Conservation (phyloP, 2,329 filamentous ascomycete species). For the Epicoccum sorghinum region DNA sequence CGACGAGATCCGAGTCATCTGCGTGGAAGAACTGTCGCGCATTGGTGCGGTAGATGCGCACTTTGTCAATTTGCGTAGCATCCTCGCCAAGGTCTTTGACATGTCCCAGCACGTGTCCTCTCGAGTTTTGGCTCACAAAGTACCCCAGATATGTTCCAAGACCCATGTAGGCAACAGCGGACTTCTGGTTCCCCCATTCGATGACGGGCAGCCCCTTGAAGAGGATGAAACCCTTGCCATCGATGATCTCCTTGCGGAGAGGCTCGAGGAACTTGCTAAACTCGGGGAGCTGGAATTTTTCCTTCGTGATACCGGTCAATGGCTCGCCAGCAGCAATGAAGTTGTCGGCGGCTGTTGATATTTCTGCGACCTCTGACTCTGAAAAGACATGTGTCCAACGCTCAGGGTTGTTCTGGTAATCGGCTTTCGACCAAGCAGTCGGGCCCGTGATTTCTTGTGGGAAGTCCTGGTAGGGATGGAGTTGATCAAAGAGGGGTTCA, state of each 20-base stretch:
- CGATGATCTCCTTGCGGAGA: slow-evolving; percentile 70
- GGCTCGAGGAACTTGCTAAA: slow-evolving; percentile 60
- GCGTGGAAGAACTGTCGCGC: slow-evolving; percentile 86
- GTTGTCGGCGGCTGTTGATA: slow-evolving; percentile 69
- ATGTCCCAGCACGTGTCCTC: slow-evolving; percentile 84
- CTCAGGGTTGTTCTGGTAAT: slow-evolving; percentile 67
- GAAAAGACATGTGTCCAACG: slow-evolving; percentile 76
- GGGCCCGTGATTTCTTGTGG: slow-evolving; percentile 73
- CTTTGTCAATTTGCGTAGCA: slow-evolving; percentile 78
- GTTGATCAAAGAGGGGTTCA: slow-evolving; percentile 67
- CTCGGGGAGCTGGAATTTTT: slow-evolving; percentile 66
- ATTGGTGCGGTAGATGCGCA: slow-evolving; percentile 89
- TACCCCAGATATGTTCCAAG: slow-evolving; percentile 83
- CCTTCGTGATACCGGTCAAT: slow-evolving; percentile 73
- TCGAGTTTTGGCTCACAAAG: slow-evolving; percentile 84
- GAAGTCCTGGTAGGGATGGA: slow-evolving; percentile 73
- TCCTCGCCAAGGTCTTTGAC: slow-evolving; percentile 90
- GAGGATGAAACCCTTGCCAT: slow-evolving; percentile 88
- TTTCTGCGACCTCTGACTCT: slow-evolving; percentile 68
- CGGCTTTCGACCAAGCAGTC: slow-evolving; percentile 73
- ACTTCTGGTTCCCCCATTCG: slow-evolving; percentile 79
- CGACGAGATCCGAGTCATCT: slow-evolving; percentile 83
- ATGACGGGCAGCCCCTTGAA: slow-evolving; percentile 84
- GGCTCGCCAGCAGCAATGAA: slow-evolving; percentile 71
- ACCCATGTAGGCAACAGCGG: slow-evolving; percentile 77